Evolutionary conservation across 306 rosid genomes (phyloP), one percentile per base, ranked within the genome.

Genomic region (Comarum palustre): DNA sequence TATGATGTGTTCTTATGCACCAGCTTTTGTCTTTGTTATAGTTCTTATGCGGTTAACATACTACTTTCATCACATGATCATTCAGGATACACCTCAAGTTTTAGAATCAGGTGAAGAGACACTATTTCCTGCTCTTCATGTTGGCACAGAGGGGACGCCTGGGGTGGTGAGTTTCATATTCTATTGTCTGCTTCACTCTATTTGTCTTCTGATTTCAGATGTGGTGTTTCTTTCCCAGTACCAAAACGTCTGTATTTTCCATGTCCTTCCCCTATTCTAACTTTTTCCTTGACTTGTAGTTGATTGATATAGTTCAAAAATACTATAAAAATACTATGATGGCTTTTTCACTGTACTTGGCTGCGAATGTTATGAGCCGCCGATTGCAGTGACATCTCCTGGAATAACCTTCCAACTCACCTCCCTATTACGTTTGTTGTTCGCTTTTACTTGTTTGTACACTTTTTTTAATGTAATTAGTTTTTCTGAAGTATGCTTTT

Each of bases 41-140:
- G n/a, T 50, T 78, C 59, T 61, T 39, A 17, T 29, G 58, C 32
- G 41, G 41, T 54, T 24, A 64, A 24, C 60, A 60, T 52, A 50
- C 39, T 72, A 62, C 31, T 52, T 75, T 59, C 11, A 42, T 54
- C 67, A 39, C 67, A 48, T 82, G 68, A 79, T 74, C 67, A 55
- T 80, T 81, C 89, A 95, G 99, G 88, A 87, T 83, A 80, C 84
- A 58, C 67, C 70, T 13, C 90, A 83, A 76, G 77, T 58, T 10
- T 77, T 88, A 75, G 99, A 91, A 84, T 84, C 91, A 72, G 99
- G 97, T 42, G 97, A 90, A 83, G 85, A 91, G 77, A 95, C 92
- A 3, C 87, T 91, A 79, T 95, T 86, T 83, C 97, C 99, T 74
- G 96, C 99, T 74, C 76, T 95, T 5, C 72, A 83, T 66, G 82